Conservation (phyloP, 2,329 filamentous ascomycete genomes). For the Aquanectria penicillioides region DNA sequence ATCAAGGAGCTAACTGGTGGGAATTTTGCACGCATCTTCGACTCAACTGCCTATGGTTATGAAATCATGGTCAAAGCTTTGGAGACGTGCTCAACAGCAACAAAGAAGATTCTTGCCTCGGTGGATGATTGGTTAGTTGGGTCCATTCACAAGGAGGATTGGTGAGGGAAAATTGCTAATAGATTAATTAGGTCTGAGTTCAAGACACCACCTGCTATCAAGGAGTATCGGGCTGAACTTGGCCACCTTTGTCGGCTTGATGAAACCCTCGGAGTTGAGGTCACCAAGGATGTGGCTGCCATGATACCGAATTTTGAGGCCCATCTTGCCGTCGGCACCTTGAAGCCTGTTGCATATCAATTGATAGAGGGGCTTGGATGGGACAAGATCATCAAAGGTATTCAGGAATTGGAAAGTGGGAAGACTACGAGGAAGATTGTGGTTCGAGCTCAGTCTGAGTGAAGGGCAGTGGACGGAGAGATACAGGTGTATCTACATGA, state of each 20-base stretch:
- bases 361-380: constrained; percentile 36
- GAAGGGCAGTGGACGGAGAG: too few species aligned
- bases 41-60: constrained; percentile 43
- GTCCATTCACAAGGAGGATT: neutral
- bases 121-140: constrained; percentile 47
- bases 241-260: constrained; percentile 37
- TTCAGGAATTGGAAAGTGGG: constrained; percentile 32
- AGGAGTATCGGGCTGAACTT: constrained; percentile 38
- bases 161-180: neutral
- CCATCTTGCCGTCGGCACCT: constrained; percentile 33
- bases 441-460: constrained; percentile 29
- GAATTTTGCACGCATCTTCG: constrained; percentile 46
- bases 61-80: constrained; percentile 46
- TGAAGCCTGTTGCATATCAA: constrained; percentile 39
- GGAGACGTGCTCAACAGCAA: constrained; percentile 30
- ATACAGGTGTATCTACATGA: too few species aligned
- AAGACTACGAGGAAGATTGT: constrained; percentile 42
- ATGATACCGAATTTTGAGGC: constrained; percentile 36
- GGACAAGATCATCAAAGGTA: constrained; percentile 37
- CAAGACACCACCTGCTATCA: constrained; percentile 33
- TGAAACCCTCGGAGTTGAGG: constrained; percentile 21
- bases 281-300: constrained; percentile 24
- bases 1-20: constrained; percentile 46
- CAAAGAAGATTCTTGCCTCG: constrained; percentile 45
- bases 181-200: constrained; percentile 33